Percentiles rank a stretch among this genome's conserved stretches.
phyloP scores from a whole-genome alignment of 2,329 filamentous ascomycete genomes.

The Colletotrichum somersetense region DNA sequence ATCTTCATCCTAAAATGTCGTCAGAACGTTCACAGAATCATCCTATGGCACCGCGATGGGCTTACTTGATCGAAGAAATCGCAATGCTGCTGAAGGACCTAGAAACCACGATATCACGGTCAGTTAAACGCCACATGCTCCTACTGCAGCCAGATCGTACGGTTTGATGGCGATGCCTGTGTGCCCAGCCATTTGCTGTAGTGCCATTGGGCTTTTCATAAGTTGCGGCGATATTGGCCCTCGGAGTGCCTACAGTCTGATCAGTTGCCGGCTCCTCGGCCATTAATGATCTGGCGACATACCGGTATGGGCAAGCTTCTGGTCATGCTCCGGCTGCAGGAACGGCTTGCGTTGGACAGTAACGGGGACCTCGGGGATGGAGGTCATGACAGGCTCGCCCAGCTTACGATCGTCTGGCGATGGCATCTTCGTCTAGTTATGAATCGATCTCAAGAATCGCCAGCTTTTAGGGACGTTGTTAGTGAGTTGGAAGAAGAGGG shows the following conservation, averaged over 20 bases:
- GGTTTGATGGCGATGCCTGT: slow-evolving; percentile 49
- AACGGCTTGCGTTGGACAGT: slow-evolving; percentile 49
- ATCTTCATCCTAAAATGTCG: slow-evolving; percentile 48
- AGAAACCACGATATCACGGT: neutral
- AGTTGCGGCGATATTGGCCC: slow-evolving; percentile 53
- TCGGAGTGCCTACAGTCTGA: slow-evolving; percentile 47
- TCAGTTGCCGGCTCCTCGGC: neutral
- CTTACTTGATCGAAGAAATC: slow-evolving; percentile 56
- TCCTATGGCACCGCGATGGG: fast-evolving
- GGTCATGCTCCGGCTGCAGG: slow-evolving; percentile 46
- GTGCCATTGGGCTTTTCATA: slow-evolving; percentile 52
- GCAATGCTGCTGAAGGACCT: slow-evolving; percentile 55
- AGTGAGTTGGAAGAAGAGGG: neutral
- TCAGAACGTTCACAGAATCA: neutral
- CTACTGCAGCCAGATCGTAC: slow-evolving; percentile 26
- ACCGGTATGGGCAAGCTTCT: slow-evolving; percentile 47
- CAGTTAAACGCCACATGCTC: neutral
- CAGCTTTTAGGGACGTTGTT: neutral
- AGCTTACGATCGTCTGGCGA: slow-evolving; percentile 5
- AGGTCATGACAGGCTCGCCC: slow-evolving; percentile 17
- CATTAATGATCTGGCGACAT: neutral
- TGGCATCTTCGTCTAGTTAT: slow-evolving; percentile 4
- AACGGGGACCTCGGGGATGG: slow-evolving; percentile 43
- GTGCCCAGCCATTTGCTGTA: slow-evolving; percentile 49
- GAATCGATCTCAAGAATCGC: slow-evolving; percentile 12